Base-by-base conservation (phyloP, 2,329 filamentous ascomycete genomes). In the Sporothrix sp. region DNA sequence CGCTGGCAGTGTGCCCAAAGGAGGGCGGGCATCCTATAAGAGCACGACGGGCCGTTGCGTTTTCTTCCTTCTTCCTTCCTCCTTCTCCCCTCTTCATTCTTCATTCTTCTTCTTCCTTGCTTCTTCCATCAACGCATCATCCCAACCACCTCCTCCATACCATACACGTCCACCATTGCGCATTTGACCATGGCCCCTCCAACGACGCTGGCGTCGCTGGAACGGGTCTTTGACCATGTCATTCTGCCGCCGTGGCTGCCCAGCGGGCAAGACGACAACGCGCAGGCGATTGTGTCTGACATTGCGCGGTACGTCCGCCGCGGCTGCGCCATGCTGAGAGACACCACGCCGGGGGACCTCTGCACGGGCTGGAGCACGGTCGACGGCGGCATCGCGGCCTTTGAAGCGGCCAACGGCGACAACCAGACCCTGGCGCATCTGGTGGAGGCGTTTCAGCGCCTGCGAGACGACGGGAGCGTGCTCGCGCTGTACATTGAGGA, bases 161-260 rank as follows among this genome's bases (percentile, higher is more conserved):
- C n/a, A n/a, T n/a, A n/a, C n/a, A n/a, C n/a, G n/a, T n/a, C n/a
- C n/a, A n/a, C n/a, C n/a, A n/a, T n/a, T n/a, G n/a, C 25, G 25
- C 6, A 28, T 5, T 28, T 5, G 6, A 10, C 5, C 6, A 28
- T 28, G 25, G 25, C 25, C 25, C 10, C 10, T 10, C 25, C 25
- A 28, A 10, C 5, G 25, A 28, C 25, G 6, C 25, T 45, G 45
- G 46, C 33, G 7, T 11, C 25, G 7, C 16, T 54, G 4, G 40
- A 35, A 18, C 16, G 39, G 7, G 33, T 42, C 18, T 51, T 56
- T 44, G 50, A 57, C 39, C 56, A 57, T 20, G 25, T 57, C n/a
- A 52, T 54, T 20, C 14, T 57, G 33, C 52, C 56, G 4, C 50
- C 54, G 1, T 16, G 38, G 10, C 46, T 57, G 2, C 56, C 56